Evolutionary conservation across 1,284 basidiomycete genomes (phyloP).

Genomic region (Schizophyllum amplum): DNA sequence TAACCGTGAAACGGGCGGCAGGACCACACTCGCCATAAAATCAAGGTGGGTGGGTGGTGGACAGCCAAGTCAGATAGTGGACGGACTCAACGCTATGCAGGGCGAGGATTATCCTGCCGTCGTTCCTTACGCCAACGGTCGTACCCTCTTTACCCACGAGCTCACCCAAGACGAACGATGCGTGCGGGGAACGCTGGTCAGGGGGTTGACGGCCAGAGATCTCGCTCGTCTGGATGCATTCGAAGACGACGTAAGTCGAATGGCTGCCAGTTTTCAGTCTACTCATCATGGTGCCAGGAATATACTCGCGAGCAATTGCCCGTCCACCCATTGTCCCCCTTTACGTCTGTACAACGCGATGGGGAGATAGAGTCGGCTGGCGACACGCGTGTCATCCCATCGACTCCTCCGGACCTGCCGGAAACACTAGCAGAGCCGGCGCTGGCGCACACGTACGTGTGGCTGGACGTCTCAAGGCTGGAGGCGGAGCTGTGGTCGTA

Average conservation of each 20-base stretch:
- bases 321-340: slow-evolving; percentile 45
- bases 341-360: slow-evolving; percentile 25
- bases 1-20: neutral
- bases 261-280: neutral
- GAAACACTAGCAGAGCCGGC: slow-evolving; percentile 28
- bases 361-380: slow-evolving; percentile 19
- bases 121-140: slow-evolving; percentile 43
- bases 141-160: slow-evolving; percentile 32
- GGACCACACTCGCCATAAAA: slow-evolving; percentile 14
- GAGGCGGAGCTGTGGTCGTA: slow-evolving; percentile 68
- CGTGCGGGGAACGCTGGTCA: slow-evolving; percentile 67
- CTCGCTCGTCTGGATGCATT: slow-evolving; percentile 62
- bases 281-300: slow-evolving; percentile 40
- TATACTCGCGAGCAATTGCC: slow-evolving; percentile 51
- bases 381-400: slow-evolving; percentile 21
- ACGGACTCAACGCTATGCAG: slow-evolving; percentile 23
- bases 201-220: slow-evolving; percentile 53
- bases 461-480: slow-evolving; percentile 38
- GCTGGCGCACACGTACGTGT: slow-evolving; percentile 67
- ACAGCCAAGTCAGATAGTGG: neutral
- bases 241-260: slow-evolving; percentile 63
- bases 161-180: slow-evolving; percentile 40
- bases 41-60: slow-evolving; percentile 27
- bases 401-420: slow-evolving; percentile 33
- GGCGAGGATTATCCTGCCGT: slow-evolving; percentile 75